Base-by-base conservation (phyloP, 2,329 filamentous ascomycete genomes). In the Whalleya microplaca region DNA sequence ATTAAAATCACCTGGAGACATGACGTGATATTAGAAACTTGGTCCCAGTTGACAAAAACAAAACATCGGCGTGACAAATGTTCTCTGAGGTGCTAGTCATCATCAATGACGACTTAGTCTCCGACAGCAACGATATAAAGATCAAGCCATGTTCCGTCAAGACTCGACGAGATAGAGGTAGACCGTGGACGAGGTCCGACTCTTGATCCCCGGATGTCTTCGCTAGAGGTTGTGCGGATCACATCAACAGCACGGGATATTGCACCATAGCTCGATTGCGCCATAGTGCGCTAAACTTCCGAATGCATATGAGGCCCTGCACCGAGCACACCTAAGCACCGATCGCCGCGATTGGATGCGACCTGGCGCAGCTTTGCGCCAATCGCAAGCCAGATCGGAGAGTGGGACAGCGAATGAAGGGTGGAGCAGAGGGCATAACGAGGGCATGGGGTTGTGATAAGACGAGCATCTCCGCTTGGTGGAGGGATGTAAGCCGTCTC, bases 241-340 rank as follows among this genome's bases (percentile, higher is more conserved):
- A 66, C 68, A 56, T 66, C 59, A 69, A 76, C 74, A 78, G 85
- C 83, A 84, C 82, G 82, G 77, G 82, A 72, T 81, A 85, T 86
- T 79, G 81, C 83, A 81, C 78, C 81, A 85, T 85, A 77, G 72
- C 65, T 70, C 60, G 63, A 71, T 70, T 68, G 69, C 69, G 69
- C 70, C 59, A 72, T 72, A 56, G 64, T 63, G 66, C 62, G 64
- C 64, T 60, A 64, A 56, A 65, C 61, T 67, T 64, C 68, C 64
- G 65, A 62, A 61, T 62, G 48, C 60, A 58, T 55, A 62, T 47
- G 54, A 53, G 41, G 59, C 55, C 62, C 64, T 52, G 63, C 49
- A 48, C 56, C 51, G 51, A 53, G 42, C 23, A 51, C 41, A 57
- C 58, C 62, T 53, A 61, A 58, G 46, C 58, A 63, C 52, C 60